These are phyloP conservation scores for Pelargonium citronellum DNA, from an alignment of 441 rosid species.

Conservation along the genomic window DNA sequence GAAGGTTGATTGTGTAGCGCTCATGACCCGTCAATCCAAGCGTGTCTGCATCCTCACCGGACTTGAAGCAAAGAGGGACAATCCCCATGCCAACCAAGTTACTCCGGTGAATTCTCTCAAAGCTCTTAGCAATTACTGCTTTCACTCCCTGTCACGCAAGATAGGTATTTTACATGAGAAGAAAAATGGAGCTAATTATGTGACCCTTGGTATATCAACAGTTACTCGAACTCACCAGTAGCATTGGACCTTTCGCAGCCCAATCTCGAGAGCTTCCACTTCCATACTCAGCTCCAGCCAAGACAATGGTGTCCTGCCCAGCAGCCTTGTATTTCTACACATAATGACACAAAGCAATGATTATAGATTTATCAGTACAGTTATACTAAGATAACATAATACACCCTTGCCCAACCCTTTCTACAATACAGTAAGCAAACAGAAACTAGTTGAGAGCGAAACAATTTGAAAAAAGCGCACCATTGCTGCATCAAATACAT, in stretches of 20 bases:
- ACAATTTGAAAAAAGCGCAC: constrained; percentile 26
- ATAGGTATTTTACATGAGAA: background rate
- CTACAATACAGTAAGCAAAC: too few species aligned
- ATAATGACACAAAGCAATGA: background rate
- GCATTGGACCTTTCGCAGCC: constrained; percentile 67
- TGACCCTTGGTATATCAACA: background rate
- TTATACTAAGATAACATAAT: too few species aligned
- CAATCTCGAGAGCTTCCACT: constrained; percentile 65
- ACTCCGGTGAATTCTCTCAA: constrained; percentile 53
- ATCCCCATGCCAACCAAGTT: constrained; percentile 55
- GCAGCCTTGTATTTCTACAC: constrained; percentile 46
- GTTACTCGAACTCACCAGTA: constrained; percentile 32
- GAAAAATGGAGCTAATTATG: background rate
- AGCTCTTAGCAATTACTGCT: constrained; percentile 58
- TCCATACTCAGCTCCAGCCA: constrained; percentile 64
- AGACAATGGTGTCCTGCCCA: constrained; percentile 45
- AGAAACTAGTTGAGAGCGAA: background rate
- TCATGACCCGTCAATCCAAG: constrained; percentile 48
- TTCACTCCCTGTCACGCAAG: constrained; percentile 40
- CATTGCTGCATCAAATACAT: constrained; percentile 57
- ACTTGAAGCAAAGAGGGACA: constrained; percentile 51
- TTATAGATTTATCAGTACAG: background rate
- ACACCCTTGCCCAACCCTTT: too few species aligned
- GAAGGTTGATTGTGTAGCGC: constrained; percentile 50
- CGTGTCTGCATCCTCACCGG: constrained; percentile 43